These are phyloP conservation scores for Coelastrella sp. DNA, from an alignment of 139 green algal genomes.

Conservation along the genomic window DNA sequence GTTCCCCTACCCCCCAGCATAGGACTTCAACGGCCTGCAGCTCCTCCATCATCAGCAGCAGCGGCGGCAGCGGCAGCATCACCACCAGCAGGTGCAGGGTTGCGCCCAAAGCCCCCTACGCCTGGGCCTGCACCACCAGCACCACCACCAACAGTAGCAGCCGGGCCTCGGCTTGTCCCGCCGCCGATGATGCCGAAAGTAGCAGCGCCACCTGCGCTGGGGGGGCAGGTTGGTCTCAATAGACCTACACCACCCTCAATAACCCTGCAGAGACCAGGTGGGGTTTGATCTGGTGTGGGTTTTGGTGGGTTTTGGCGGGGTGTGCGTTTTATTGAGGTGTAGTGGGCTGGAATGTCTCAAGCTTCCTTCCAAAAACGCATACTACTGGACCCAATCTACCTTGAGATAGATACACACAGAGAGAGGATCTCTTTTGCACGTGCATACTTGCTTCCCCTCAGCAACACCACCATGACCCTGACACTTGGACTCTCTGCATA, in stretches of 20 bases:
- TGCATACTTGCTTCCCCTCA: neutral
- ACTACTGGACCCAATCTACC: neutral
- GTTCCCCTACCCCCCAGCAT: neutral
- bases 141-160: neutral
- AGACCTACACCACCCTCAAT: neutral
- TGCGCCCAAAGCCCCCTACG: neutral
- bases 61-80: neutral
- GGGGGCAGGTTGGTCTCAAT: slow-evolving; percentile 15
- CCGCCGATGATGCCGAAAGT: neutral
- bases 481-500: neutral
- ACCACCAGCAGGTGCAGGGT: neutral
- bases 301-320: neutral
- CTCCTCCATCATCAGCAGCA: neutral
- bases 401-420: neutral
- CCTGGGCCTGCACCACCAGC: neutral
- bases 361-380: neutral
- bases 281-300: neutral
- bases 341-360: neutral
- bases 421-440: no score
- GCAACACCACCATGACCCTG: neutral
- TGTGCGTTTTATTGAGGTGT: no score
- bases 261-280: neutral
- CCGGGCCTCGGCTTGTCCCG: neutral
- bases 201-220: neutral
- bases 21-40: neutral